phyloP scores from a whole-genome alignment of 2,329 filamentous ascomycete species.

The Orbilia blumenaviensis region DNA sequence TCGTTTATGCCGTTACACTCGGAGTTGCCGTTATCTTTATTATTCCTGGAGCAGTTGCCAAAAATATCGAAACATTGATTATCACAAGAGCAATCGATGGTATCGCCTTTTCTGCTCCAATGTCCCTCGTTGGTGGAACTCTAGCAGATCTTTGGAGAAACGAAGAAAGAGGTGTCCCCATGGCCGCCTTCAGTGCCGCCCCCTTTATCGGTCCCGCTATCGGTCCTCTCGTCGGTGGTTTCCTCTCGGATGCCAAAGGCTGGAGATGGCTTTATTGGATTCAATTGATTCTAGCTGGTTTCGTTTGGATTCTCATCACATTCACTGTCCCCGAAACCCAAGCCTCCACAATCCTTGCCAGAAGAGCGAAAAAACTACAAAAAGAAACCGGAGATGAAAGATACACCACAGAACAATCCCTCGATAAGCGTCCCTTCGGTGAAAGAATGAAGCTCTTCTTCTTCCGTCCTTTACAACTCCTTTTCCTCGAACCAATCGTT shows the following conservation, averaged over 20 bases:
- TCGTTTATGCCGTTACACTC: constrained; percentile 76
- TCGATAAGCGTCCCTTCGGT: constrained; percentile 74
- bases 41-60: constrained; percentile 79
- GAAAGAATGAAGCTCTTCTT: constrained; percentile 79
- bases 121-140: constrained; percentile 82
- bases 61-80: constrained; percentile 79
- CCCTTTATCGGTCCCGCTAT: constrained; percentile 79
- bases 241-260: constrained; percentile 72
- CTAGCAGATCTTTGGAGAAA: constrained; percentile 84
- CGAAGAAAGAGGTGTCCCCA: constrained; percentile 84
- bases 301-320: constrained; percentile 78
- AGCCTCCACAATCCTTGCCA: constrained; percentile 75
- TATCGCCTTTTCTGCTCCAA: constrained; percentile 83
- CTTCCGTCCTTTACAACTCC: constrained; percentile 82
- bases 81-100: constrained; percentile 74
- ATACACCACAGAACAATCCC: constrained; percentile 81
- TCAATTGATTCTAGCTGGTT: constrained; percentile 76
- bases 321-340: constrained; percentile 94
- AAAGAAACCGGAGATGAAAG: constrained; percentile 72
- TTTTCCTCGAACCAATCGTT: constrained; percentile 85
- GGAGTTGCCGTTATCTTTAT: constrained; percentile 78
- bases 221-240: constrained; percentile 80
- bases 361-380: constrained; percentile 73
- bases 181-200: constrained; percentile 84
- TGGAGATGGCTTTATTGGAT: constrained; percentile 92